phyloP scores from a whole-genome alignment of 2,329 filamentous ascomycete genomes.

The Daldinia sp. region DNA sequence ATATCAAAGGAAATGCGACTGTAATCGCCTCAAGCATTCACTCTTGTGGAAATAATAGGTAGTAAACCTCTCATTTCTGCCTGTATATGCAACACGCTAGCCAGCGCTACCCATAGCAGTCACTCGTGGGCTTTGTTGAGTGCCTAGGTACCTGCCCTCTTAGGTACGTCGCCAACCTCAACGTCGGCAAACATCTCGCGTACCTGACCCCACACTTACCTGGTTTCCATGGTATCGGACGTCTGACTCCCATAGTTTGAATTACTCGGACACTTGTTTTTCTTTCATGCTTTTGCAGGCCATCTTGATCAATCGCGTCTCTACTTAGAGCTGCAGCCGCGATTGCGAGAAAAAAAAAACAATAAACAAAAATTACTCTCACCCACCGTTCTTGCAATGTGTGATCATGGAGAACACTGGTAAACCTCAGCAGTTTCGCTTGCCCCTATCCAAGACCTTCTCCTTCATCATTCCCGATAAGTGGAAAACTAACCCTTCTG shows the following conservation, averaged over 20 bases:
- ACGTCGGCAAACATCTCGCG: background rate
- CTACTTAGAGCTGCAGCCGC: background rate
- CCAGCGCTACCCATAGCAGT: background rate
- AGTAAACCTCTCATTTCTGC: background rate
- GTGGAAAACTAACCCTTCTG: conserved; percentile 44
- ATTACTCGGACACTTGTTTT: background rate
- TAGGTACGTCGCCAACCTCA: conserved; percentile 1
- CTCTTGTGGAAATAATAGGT: background rate
- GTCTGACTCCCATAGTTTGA: background rate
- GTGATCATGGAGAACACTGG: conserved; percentile 52
- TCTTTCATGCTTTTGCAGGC: background rate
- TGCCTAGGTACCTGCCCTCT: background rate
- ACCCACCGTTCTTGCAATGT: background rate
- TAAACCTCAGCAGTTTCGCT: conserved; percentile 24
- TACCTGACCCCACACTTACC: background rate
- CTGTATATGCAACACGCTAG: background rate
- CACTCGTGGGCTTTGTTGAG: background rate
- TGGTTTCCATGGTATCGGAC: background rate
- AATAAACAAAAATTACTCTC: background rate
- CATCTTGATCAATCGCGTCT: background rate
- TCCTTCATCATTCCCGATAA: conserved; percentile 45
- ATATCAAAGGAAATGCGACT: background rate
- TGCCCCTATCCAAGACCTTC: conserved; percentile 46
- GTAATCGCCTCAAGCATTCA: background rate
- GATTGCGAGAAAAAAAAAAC: background rate